phyloP scores from a whole-genome alignment of 805 yeast genomes.

The Myxozyma monticola region DNA sequence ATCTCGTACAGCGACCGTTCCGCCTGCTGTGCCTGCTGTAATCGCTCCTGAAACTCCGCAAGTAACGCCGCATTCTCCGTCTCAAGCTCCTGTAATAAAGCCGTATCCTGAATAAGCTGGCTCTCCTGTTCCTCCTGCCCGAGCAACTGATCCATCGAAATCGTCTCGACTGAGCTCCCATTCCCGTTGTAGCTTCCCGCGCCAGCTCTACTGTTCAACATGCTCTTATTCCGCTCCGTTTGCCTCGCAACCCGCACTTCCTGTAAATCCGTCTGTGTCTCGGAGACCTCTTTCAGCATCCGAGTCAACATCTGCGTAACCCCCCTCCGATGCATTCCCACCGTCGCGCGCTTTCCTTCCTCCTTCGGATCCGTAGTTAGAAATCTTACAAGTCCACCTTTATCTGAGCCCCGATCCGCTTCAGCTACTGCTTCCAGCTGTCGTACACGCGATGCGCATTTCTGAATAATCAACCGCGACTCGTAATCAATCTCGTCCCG shows the following conservation, averaged over 20 bases:
- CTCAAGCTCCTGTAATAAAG: conserved; percentile 37
- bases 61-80: conserved; percentile 41
- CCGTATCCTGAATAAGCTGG: conserved; percentile 7
- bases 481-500: conserved; percentile 44
- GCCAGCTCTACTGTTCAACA: conserved; percentile 11
- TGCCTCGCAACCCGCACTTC: conserved; percentile 38
- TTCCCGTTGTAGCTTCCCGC: background rate
- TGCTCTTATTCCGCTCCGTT: conserved; percentile 32
- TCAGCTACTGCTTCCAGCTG: conserved; percentile 35
- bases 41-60: conserved; percentile 40
- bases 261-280: conserved; percentile 40
- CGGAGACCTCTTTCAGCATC: conserved; percentile 37
- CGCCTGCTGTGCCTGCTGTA: conserved; percentile 42
- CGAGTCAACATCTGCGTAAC: conserved; percentile 41
- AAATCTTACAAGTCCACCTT: background rate
- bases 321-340: conserved; percentile 40
- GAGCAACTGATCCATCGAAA: conserved; percentile 5
- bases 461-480: conserved; percentile 40
- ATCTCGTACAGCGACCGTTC: conserved; percentile 56
- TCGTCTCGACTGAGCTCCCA: background rate
- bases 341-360: conserved; percentile 31
- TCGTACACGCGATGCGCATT: conserved; percentile 36
- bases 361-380: background rate
- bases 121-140: background rate
- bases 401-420: background rate